Base-by-base conservation (phyloP, 495 filamentous ascomycete species). In the Aspergillus avenaceus region DNA sequence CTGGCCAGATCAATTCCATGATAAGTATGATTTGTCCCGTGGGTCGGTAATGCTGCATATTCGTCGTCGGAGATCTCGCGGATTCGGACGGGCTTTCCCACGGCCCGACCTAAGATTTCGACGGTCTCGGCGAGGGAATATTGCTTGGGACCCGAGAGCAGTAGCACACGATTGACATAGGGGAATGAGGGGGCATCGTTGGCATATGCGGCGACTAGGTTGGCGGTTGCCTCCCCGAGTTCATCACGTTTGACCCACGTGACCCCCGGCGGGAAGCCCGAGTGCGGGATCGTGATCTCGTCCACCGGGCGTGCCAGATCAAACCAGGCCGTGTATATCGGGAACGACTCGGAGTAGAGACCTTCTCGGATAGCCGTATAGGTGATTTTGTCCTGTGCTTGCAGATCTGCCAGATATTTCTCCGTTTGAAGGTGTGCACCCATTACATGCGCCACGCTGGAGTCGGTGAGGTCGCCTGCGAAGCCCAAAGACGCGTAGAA, bases 401-500 rank as follows among this genome's bases (percentile, higher is more conserved):
- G 26, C 13, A 77, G 54, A 2, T 63, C 42, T 13, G 66, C 52
- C 9, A 88, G 73, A 54, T 82, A 83, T 5, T 60, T 55, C 54
- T 90, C 84, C 0, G 84, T 85, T 38, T 67, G 67, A 13, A 85
- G 71, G 55, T 90, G 85, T 9, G 85, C 84, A 25, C 76, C 77
- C 85, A 88, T 90, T 2, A 90, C 84, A 27, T 74, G 62, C 6
- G 77, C 78, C 13, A 73, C 64, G 26, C 66, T 72, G 12, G 65
- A 64, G 5, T 80, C 72, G 3, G 46, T 63, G 8, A 69, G 54
- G n/a, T 63, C 50, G 0, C 65, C 60, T 6, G 69, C 77, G 50
- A 85, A 85, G 0, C 71, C 84, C 5, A 90, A 78, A 8, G 80
- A 84, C 4, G 79, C 79, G 73, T 88, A 90, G 63, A 81, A 84